A percentile compares a stretch with the other conserved stretches of the same genome.
Evolutionary conservation across 768 basidiomycete species (phyloP).

Genomic region (Cubamyces sp.): DNA sequence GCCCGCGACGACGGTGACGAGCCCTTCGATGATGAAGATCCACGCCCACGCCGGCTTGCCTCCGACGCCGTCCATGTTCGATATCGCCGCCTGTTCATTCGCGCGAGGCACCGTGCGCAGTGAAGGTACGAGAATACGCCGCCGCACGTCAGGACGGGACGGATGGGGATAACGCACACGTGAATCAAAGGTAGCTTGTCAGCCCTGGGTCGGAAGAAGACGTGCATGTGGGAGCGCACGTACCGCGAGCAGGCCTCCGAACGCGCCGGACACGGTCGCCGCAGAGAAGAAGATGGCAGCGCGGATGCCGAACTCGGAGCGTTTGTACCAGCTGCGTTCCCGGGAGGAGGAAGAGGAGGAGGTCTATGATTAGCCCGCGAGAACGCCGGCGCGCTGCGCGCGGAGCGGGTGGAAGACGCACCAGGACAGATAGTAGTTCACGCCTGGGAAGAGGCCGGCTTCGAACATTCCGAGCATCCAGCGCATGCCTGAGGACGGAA

Average conservation of each 20-base stretch:
- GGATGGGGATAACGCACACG: background rate
- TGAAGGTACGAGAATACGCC: background rate
- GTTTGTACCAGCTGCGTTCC: constrained; percentile 59
- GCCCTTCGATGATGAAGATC: constrained; percentile 79
- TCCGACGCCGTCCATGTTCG: constrained; percentile 71
- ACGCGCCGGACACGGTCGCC: constrained; percentile 82
- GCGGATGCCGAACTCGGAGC: constrained; percentile 73
- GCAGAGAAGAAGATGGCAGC: constrained; percentile 55
- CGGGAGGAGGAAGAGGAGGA: no score
- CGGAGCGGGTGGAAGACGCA: constrained; percentile 34
- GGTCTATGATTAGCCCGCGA: constrained; percentile 22
- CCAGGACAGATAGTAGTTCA: constrained; percentile 78
- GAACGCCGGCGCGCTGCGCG: constrained; percentile 8
- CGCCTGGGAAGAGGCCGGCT: constrained; percentile 56
- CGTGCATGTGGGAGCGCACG: constrained; percentile 15
- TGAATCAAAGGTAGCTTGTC: background rate
- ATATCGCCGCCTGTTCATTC: constrained; percentile 55
- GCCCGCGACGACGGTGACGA: constrained; percentile 70
- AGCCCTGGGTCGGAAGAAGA: background rate
- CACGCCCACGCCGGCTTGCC: constrained; percentile 69
- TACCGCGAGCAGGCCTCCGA: constrained; percentile 76
- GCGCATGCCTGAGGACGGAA: constrained; percentile 54
- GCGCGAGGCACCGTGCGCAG: background rate
- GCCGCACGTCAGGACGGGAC: background rate
- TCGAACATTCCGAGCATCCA: constrained; percentile 78